Conservation (phyloP, 352 stramenopile genomes). For the Pythium rhizo-oryzae region DNA sequence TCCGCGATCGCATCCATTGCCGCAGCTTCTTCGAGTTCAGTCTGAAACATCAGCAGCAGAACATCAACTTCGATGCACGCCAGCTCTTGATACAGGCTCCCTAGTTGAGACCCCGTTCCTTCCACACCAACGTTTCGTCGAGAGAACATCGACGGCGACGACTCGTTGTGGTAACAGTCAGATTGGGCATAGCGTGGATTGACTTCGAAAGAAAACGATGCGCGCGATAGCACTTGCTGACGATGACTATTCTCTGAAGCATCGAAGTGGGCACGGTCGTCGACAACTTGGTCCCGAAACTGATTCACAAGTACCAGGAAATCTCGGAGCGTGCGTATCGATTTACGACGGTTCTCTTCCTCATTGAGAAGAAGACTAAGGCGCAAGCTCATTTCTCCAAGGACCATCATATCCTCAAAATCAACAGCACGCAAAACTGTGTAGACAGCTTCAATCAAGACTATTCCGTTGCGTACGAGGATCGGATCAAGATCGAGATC, state of each 20-base stretch:
- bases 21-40: conserved; percentile 56
- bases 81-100: conserved; percentile 51
- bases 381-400: conserved; percentile 45
- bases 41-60: conserved; percentile 48
- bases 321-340: conserved; percentile 40
- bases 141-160: neutral
- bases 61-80: conserved; percentile 59
- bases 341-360: conserved; percentile 33
- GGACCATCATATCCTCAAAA: conserved; percentile 58
- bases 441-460: conserved; percentile 46
- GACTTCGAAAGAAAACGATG: conserved; percentile 43
- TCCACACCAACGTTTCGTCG: conserved; percentile 46
- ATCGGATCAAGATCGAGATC: neutral
- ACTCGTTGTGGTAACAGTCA: conserved; percentile 23
- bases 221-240: conserved; percentile 8
- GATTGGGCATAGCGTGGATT: conserved; percentile 12
- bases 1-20: conserved; percentile 28
- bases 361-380: conserved; percentile 42
- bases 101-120: conserved; percentile 61
- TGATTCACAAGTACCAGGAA: conserved; percentile 41
- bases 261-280: conserved; percentile 39
- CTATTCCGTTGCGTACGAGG: neutral
- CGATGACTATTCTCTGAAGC: no score
- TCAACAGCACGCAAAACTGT: conserved; percentile 38
- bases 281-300: conserved; percentile 43